Evolutionary conservation across 2,329 filamentous ascomycete genomes (phyloP), one percentile per base, ranked within the genome.

Genomic region (Paecilomyces fulvus): DNA sequence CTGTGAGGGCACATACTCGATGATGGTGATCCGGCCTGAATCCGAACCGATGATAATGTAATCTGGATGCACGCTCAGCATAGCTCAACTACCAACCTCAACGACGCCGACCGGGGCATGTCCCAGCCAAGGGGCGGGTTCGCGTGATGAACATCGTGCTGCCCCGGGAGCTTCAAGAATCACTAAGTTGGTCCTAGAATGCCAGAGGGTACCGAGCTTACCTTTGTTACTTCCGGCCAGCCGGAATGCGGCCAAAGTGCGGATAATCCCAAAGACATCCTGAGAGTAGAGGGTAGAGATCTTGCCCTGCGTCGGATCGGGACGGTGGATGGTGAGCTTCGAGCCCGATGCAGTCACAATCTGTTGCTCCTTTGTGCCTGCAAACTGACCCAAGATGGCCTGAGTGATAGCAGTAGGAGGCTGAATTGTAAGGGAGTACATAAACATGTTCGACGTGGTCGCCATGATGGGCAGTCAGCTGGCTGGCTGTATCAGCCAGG

Each of bases 361-460:
- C 76, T 96, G 92, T 80, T 99, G 94, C 76, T 96, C 92, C 77
- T 92, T 95, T 62, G 90, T 96, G 64, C 92, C 92, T 59, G 90
- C 87, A 75, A 97, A 97, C 77, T 97, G 92, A 65, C 94, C 95
- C 58, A 96, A 82, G 63, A 96, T 88, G 61, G 94, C 92, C 76
- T 95, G 88, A 53, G 88, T 91, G 68, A 96, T 85, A 58, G 90
- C 88, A 63, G 91, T 92, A 31, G 94, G 90, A 65, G 90, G 88
- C 76, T 96, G 91, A 69, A 99, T 87, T 65, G 94, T 97, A 78
- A 99, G 82, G 68, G 90, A 94, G 79, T 99, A 99, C 78, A 99
- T 86, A 74, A 96, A 96, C 90, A 96, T 95, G 73, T 92, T 92
- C 63, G 92, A 96, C 60, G 92, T 96, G 72, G 92, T 95, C 79